Base-by-base conservation (phyloP, 192 early-diverging fungal genomes). In the Fimicolochytrium jonesii region DNA sequence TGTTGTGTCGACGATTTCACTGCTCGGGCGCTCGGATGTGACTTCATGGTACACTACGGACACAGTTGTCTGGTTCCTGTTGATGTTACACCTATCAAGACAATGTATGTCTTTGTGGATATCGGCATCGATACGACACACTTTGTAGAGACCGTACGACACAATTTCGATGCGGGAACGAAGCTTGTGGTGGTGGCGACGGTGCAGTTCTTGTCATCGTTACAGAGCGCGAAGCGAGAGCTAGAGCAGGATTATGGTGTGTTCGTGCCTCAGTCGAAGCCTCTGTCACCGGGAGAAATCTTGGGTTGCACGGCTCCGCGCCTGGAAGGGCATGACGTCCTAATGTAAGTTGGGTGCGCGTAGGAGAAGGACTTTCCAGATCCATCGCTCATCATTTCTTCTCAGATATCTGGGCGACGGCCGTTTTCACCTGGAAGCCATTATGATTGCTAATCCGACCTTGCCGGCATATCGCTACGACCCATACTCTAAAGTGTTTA, bases 1-100 rank as follows among this genome's bases (percentile, higher is more conserved):
- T 99, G 97, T 68, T 99, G 97, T 69, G 82, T 99, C 11, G 97
- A 99, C 71, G 97, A 99, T 67, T 99, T 87, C 64, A 93, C 95
- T 0, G 94, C 97, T 0, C 78, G 78, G 30, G 90, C 88, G 1
- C 79, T 98, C 5, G 92, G 88, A 7, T 99, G 97, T 73, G 95
- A 99, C 72, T 97, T 95, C 68, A 81, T 99, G 80, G 84, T 99
- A 22, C 97, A 99, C 71, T 99, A 99, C 62, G 97, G 93, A 0
- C 97, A 99, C 68, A 91, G 88, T 60, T 99, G 97, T 69, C 76
- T 98, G 35, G 90, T 99, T 3, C 97, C 97, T 0, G 92, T 99
- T 45, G 88, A 92, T 60, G 79, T 95, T 3, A 99, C 97, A 2
- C 84, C 84, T 3, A 91, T 97, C 67, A 95, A 94, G 62, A 95